A percentile compares a stretch with the other conserved stretches of the same genome.
Evolutionary conservation across 2,329 filamentous ascomycete genomes (phyloP).

Genomic region (Hyphodiscus sp.): DNA sequence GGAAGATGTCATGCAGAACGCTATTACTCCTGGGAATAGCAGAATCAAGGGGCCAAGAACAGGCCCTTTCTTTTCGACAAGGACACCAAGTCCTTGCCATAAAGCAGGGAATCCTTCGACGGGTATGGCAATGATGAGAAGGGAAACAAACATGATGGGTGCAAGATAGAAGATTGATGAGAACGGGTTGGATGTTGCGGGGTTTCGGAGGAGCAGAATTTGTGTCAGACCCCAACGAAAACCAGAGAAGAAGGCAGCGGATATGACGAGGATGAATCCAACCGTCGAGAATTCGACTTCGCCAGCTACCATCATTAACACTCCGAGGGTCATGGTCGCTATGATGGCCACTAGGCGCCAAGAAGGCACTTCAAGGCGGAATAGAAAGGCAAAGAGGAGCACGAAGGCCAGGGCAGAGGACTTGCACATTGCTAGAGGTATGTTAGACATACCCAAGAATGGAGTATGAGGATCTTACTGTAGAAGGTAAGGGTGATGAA

Average conservation of each 20-base stretch:
- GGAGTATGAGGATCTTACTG: conserved; percentile 46
- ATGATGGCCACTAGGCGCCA: conserved; percentile 84
- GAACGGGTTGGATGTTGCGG: conserved; percentile 92
- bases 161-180: conserved; percentile 97
- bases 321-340: conserved; percentile 81
- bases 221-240: conserved; percentile 99
- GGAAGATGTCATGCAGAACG: conserved; percentile 93
- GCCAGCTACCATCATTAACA: conserved; percentile 97
- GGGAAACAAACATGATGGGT: conserved; percentile 86
- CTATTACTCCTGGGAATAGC: conserved; percentile 82
- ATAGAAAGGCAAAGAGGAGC: conserved; percentile 88
- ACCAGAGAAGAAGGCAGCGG: conserved; percentile 88
- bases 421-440: conserved; percentile 80
- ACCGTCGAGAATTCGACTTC: conserved; percentile 83
- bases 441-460: conserved; percentile 9
- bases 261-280: conserved; percentile 89
- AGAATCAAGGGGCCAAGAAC: conserved; percentile 65
- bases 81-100: conserved; percentile 53
- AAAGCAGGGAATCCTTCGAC: conserved; percentile 74
- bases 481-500: conserved; percentile 97
- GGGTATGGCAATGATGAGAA: conserved; percentile 74
- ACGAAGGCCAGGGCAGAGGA: conserved; percentile 94
- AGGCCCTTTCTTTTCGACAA: conserved; percentile 63
- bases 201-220: conserved; percentile 87
- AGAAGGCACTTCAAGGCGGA: conserved; percentile 83